Evolutionary conservation across 2,329 filamentous ascomycete genomes (phyloP).

Genomic region (Aspergillus transmontanensis): DNA sequence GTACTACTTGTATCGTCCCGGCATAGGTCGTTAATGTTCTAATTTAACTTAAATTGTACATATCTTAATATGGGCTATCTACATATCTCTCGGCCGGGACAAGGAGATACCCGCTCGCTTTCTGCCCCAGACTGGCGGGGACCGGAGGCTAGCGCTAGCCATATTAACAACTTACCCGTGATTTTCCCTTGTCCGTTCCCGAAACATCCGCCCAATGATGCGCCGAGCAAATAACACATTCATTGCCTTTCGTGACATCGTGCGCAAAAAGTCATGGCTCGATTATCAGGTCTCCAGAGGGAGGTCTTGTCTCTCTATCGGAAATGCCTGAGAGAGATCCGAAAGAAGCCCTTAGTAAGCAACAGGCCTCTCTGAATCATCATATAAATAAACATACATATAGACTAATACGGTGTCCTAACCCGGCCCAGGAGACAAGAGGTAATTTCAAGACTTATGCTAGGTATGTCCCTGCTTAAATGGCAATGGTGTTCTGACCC

Average conservation of each 20-base stretch:
- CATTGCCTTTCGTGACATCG: background rate
- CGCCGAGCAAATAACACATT: background rate
- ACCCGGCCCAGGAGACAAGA: constrained; percentile 38
- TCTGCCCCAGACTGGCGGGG: constrained; percentile 21
- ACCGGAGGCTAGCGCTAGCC: constrained; percentile 20
- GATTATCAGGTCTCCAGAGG: constrained; percentile 83
- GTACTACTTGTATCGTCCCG: background rate
- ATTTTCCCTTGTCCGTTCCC: background rate
- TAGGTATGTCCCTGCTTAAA: constrained; percentile 34
- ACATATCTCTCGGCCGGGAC: background rate
- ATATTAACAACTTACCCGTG: background rate
- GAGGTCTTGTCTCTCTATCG: constrained; percentile 87
- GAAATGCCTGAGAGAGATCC: constrained; percentile 77
- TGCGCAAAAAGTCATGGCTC: constrained; percentile 27
- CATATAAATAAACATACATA: background rate
- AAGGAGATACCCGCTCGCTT: constrained; percentile 6
- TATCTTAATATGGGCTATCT: background rate
- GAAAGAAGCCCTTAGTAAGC: constrained; percentile 74
- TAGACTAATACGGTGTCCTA: constrained; percentile 1
- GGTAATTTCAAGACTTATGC: constrained; percentile 46
- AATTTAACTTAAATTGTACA: background rate
- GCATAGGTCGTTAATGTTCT: background rate
- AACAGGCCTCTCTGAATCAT: background rate
- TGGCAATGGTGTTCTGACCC: constrained; percentile 3
- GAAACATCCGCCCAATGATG: background rate